These are phyloP conservation scores for Pilasporangium apinafurcum DNA, from an alignment of 352 stramenopile species.

Conservation along the genomic window DNA sequence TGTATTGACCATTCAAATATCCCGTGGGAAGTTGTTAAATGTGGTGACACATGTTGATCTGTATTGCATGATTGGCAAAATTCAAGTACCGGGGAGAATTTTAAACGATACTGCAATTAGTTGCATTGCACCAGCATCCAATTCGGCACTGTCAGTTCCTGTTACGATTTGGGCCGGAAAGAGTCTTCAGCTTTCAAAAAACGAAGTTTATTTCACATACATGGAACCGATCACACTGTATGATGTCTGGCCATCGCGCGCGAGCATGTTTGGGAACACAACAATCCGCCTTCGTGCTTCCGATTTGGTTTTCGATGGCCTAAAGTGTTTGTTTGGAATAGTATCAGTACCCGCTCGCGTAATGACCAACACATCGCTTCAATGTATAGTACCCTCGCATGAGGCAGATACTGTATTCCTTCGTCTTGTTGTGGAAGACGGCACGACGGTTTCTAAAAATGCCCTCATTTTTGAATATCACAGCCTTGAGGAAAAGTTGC, in stretches of 20 bases:
- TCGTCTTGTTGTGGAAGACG: conserved; percentile 12
- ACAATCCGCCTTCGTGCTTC: conserved; percentile 10
- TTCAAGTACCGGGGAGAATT: conserved; percentile 5
- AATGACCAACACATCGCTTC: conserved; percentile 5
- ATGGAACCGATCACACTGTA: conserved; percentile 3
- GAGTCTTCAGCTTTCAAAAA: neutral
- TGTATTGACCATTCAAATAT: neutral
- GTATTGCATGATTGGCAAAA: conserved; percentile 22
- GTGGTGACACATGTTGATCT: conserved; percentile 3
- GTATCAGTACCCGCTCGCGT: conserved; percentile 11
- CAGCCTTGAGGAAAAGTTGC: neutral
- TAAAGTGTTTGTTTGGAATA: conserved; percentile 31
- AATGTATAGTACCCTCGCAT: conserved; percentile 24
- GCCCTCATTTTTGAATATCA: conserved; percentile 28
- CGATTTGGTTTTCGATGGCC: conserved; percentile 4
- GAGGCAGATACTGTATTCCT: conserved; percentile 9
- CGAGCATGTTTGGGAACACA: conserved; percentile 1
- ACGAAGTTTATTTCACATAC: conserved; percentile 8
- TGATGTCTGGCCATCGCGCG: neutral
- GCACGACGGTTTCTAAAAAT: conserved; percentile 25
- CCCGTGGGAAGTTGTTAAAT: neutral
- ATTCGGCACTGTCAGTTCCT: conserved; percentile 13
- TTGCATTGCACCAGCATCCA: conserved; percentile 15
- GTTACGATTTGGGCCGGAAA: conserved; percentile 14
- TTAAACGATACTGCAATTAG: conserved; percentile 16